phyloP scores from a whole-genome alignment of 805 yeast genomes.

The Saturnispora zaruensis region DNA sequence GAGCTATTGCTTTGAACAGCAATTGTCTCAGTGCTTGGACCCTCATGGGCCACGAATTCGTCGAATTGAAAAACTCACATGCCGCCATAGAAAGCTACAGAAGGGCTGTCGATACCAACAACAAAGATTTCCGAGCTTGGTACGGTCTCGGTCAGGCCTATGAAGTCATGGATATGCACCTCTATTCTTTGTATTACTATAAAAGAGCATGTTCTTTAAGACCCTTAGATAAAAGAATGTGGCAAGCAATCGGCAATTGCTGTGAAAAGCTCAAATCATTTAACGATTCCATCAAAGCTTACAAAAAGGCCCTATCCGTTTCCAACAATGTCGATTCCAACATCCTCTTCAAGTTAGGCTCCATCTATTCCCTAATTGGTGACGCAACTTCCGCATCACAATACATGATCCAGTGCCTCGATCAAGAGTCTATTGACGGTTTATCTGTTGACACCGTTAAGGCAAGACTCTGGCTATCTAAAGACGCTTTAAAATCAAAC shows the following conservation, averaged over 20 bases:
- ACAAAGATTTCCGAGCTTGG: constrained; percentile 94
- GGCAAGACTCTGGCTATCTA: constrained; percentile 83
- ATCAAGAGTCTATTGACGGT: constrained; percentile 56
- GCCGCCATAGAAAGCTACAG: constrained; percentile 96
- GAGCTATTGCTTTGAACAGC: constrained; percentile 77
- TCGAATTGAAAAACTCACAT: constrained; percentile 89
- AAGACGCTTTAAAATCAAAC: constrained; percentile 45
- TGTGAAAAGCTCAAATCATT: constrained; percentile 67
- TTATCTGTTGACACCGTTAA: constrained; percentile 65
- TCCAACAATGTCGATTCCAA: constrained; percentile 43
- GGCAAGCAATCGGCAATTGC: constrained; percentile 92
- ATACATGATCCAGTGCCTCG: constrained; percentile 62
- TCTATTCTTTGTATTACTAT: constrained; percentile 85
- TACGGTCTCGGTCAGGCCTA: constrained; percentile 98
- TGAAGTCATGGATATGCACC: constrained; percentile 91
- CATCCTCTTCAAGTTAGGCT: constrained; percentile 60
- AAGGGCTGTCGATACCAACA: constrained; percentile 83
- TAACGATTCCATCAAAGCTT: constrained; percentile 71
- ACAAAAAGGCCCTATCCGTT: constrained; percentile 61
- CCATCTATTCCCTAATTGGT: constrained; percentile 48
- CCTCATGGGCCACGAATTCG: constrained; percentile 97
- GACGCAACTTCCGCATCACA: constrained; percentile 45
- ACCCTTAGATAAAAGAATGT: constrained; percentile 86
- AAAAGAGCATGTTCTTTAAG: constrained; percentile 83
- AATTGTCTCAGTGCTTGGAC: constrained; percentile 92